Percentiles rank a stretch among this genome's conserved stretches.
These are phyloP conservation scores for Colletotrichum viniferum DNA, from an alignment of 2,329 filamentous ascomycete species.

Conservation along the genomic window DNA sequence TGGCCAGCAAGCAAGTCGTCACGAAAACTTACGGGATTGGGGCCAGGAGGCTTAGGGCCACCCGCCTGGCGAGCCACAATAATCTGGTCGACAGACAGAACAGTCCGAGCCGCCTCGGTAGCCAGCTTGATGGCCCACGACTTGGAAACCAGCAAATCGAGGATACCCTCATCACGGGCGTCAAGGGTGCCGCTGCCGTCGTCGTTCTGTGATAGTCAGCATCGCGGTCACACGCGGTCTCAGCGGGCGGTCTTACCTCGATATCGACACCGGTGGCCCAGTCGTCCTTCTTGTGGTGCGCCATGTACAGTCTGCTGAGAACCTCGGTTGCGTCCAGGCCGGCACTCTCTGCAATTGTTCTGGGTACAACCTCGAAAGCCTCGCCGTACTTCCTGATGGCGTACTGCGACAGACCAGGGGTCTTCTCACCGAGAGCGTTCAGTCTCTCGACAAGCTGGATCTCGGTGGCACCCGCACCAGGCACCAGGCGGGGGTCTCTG, in stretches of 20 bases:
- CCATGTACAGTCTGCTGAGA: constrained; percentile 87
- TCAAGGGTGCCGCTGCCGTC: constrained; percentile 83
- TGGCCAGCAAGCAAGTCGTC: background rate
- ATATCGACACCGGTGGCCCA: constrained; percentile 96
- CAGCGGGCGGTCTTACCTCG: constrained; percentile 57
- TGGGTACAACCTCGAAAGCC: constrained; percentile 95
- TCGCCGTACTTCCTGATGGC: constrained; percentile 97
- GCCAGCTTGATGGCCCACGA: constrained; percentile 97
- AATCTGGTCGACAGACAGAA: constrained; percentile 97
- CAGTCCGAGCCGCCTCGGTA: constrained; percentile 90
- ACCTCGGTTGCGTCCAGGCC: constrained; percentile 98
- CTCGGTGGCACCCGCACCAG: constrained; percentile 93
- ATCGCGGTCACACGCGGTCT: background rate
- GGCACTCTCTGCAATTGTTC: constrained; percentile 91
- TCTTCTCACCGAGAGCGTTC: constrained; percentile 89
- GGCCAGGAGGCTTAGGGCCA: constrained; percentile 94
- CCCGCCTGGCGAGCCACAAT: constrained; percentile 97
- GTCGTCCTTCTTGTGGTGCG: constrained; percentile 85
- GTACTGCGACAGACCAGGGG: constrained; percentile 90
- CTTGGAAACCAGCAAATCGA: constrained; percentile 92
- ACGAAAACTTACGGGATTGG: constrained; percentile 69
- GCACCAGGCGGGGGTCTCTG: constrained; percentile 86
- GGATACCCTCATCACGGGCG: constrained; percentile 84
- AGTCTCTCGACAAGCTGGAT: constrained; percentile 93
- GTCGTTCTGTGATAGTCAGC: constrained; percentile 60